phyloP scores from a whole-genome alignment of 129 eudicot genomes.

The Centrapalus pauciflorus region DNA sequence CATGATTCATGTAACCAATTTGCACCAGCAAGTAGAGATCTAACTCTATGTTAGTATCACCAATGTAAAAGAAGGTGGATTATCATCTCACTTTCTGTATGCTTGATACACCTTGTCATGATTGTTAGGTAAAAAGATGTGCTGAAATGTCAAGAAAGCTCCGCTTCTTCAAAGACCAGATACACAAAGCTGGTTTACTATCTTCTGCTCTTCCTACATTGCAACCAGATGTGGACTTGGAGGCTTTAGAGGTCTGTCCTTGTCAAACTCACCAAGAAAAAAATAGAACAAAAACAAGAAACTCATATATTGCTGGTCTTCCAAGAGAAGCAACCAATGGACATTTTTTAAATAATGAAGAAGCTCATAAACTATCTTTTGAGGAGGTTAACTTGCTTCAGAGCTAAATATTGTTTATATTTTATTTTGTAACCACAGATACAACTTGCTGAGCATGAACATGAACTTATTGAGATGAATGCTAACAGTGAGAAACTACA shows the following conservation, averaged over 20 bases:
- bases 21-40: conserved; percentile 1
- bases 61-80: conserved; percentile 2
- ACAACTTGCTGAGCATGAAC: conserved; percentile 87
- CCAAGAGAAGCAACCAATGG: neutral
- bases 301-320: neutral
- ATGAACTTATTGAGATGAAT: conserved; percentile 88
- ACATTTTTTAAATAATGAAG: neutral
- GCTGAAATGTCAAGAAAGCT: conserved; percentile 98
- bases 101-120: conserved; percentile 9
- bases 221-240: conserved; percentile 77
- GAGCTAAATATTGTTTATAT: neutral
- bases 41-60: conserved; percentile 1
- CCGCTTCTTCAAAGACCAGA: conserved; percentile 88
- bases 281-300: neutral
- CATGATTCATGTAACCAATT: neutral
- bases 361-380: neutral
- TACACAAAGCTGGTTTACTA: conserved; percentile 68
- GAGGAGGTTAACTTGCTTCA: conserved; percentile 16
- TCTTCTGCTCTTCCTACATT: conserved; percentile 54
- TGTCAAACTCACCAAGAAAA: neutral
- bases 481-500: conserved; percentile 75
- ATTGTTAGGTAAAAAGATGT: conserved; percentile 83
- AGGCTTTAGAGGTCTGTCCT: conserved; percentile 76
- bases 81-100: conserved; percentile 9
- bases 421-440: conserved; percentile 35